phyloP scores from a whole-genome alignment of 345 rosid genomes.

The Pugionium dolabratum region DNA sequence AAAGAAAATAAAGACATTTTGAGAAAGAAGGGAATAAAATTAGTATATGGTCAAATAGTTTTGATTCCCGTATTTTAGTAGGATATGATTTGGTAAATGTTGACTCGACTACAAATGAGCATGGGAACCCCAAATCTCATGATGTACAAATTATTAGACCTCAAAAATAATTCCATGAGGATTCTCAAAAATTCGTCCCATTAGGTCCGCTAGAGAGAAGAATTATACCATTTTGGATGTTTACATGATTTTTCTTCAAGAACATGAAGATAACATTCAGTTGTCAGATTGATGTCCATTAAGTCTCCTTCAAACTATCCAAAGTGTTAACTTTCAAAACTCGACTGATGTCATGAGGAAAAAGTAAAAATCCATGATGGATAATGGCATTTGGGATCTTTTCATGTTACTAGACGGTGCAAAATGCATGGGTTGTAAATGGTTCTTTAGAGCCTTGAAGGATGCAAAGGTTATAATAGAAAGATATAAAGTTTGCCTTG shows the following conservation, averaged over 20 bases:
- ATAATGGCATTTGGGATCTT: background rate
- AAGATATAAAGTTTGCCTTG: background rate
- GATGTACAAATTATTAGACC: background rate
- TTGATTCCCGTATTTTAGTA: background rate
- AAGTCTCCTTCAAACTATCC: background rate
- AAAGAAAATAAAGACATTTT: too few species aligned
- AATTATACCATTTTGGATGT: background rate
- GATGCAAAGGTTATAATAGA: background rate
- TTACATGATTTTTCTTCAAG: background rate
- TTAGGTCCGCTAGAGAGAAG: background rate
- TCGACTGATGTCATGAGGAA: background rate
- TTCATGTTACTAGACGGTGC: background rate
- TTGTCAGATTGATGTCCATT: background rate
- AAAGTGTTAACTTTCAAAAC: background rate
- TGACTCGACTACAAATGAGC: background rate
- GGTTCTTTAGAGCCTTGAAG: background rate
- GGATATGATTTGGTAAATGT: too few species aligned
- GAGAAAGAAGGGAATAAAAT: too few species aligned
- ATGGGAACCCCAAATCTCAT: background rate
- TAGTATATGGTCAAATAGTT: background rate
- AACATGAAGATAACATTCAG: background rate
- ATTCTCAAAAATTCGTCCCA: background rate
- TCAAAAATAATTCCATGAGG: background rate
- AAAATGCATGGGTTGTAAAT: background rate
- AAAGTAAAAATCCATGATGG: background rate